Percentiles rank a stretch among this genome's conserved stretches.
Evolutionary conservation across 352 stramenopile species (phyloP).

Genomic region (Albugo laibachii): DNA sequence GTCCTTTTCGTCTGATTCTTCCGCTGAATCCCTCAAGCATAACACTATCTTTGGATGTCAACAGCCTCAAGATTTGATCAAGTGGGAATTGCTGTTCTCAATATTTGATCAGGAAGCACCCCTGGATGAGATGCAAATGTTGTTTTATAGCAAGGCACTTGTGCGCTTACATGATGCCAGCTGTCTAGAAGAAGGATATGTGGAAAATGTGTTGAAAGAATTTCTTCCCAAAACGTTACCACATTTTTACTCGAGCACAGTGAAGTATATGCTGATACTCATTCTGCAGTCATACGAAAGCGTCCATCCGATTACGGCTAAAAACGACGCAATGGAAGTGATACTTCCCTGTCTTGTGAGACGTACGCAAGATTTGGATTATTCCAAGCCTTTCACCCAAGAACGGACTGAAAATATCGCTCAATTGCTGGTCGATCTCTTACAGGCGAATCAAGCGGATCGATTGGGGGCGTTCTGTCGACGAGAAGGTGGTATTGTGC

Average conservation of each 20-base stretch:
- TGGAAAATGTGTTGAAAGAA: conserved; percentile 53
- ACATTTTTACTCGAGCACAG: conserved; percentile 73
- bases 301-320: conserved; percentile 70
- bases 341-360: conserved; percentile 32
- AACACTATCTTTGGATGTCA: conserved; percentile 65
- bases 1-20: conserved; percentile 72
- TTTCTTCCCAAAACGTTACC: conserved; percentile 60
- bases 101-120: conserved; percentile 58
- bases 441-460: conserved; percentile 73
- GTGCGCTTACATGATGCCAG: conserved; percentile 74
- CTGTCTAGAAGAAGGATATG: conserved; percentile 72
- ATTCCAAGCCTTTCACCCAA: not conserved
- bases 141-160: conserved; percentile 77
- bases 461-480: conserved; percentile 62
- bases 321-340: conserved; percentile 78
- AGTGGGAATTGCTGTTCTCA: conserved; percentile 67
- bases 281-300: conserved; percentile 79
- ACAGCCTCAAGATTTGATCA: conserved; percentile 40
- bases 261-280: conserved; percentile 80
- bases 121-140: conserved; percentile 69
- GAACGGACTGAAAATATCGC: conserved; percentile 42
- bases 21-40: conserved; percentile 29
- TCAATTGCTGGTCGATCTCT: conserved; percentile 66
- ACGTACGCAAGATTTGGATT: conserved; percentile 13
- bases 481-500: conserved; percentile 56